These are phyloP conservation scores for Saccharomyces hybrid DNA, from an alignment of 1,139 yeast genomes.

Conservation along the genomic window DNA sequence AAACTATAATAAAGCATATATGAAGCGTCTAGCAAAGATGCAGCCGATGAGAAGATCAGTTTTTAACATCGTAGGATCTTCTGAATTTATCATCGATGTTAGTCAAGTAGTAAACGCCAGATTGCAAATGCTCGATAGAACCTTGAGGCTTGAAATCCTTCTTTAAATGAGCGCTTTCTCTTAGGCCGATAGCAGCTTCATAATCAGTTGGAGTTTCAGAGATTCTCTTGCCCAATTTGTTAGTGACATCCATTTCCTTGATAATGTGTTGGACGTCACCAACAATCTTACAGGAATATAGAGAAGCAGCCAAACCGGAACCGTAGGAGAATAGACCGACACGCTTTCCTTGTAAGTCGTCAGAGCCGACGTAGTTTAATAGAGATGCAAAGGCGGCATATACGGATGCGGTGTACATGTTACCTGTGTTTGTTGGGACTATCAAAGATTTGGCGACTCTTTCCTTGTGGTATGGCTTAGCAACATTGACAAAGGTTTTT, in stretches of 20 bases:
- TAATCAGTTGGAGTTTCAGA: constrained; percentile 70
- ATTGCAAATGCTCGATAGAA: constrained; percentile 55
- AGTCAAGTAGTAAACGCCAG: constrained; percentile 79
- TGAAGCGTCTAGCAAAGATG: not conserved
- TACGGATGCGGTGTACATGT: constrained; percentile 94
- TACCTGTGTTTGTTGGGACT: constrained; percentile 96
- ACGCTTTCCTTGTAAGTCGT: constrained; percentile 70
- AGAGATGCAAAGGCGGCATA: constrained; percentile 83
- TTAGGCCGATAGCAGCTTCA: constrained; percentile 69
- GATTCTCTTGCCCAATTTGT: constrained; percentile 56
- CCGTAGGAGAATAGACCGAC: constrained; percentile 94
- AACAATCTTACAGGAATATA: constrained; percentile 69
- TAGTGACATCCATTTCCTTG: constrained; percentile 57
- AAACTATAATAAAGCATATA: constrained; percentile 1
- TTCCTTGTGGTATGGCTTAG: constrained; percentile 62
- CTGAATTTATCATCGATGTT: constrained; percentile 83
- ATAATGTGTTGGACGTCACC: constrained; percentile 74
- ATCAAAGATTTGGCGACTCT: constrained; percentile 74
- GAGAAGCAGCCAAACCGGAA: constrained; percentile 90
- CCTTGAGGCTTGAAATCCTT: constrained; percentile 77
- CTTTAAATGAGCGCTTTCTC: constrained; percentile 84
- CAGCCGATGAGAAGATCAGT: constrained; percentile 27
- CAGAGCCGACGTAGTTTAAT: constrained; percentile 66
- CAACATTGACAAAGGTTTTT: constrained; percentile 71
- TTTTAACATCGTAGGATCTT: constrained; percentile 65